A percentile compares a stretch with the other conserved stretches of the same genome.
Evolutionary conservation across 352 stramenopile genomes (phyloP).

Genomic region (Pythium grandisporangium): DNA sequence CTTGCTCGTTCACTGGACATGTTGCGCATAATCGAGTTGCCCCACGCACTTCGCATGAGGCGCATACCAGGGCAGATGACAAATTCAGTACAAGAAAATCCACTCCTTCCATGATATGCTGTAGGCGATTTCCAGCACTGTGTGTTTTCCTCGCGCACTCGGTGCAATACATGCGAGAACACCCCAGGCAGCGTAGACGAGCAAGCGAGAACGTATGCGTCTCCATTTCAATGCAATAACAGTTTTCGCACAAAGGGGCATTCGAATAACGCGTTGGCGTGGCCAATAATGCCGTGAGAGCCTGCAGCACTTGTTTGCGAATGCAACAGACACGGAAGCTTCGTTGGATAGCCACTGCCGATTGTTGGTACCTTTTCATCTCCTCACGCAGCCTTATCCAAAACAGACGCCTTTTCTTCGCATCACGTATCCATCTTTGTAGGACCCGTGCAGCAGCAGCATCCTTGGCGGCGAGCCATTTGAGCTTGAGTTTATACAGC

Average conservation of each 20-base stretch:
- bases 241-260: slow-evolving; percentile 27
- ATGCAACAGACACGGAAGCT: slow-evolving; percentile 1
- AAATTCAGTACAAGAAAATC: slow-evolving; percentile 17
- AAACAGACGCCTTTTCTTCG: slow-evolving; percentile 9
- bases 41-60: slow-evolving; percentile 14
- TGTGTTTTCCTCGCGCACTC: slow-evolving; percentile 17
- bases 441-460: slow-evolving; percentile 12
- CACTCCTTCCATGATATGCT: slow-evolving; percentile 21
- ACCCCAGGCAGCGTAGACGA: slow-evolving; percentile 19
- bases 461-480: slow-evolving; percentile 8
- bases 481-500: slow-evolving; percentile 9
- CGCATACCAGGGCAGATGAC: slow-evolving; percentile 9
- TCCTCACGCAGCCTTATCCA: slow-evolving; percentile 11
- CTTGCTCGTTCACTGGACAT: background rate
- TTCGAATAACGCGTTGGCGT: slow-evolving; percentile 16
- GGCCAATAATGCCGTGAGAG: slow-evolving; percentile 6
- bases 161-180: slow-evolving; percentile 15
- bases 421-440: slow-evolving; percentile 15
- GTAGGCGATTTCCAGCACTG: slow-evolving; percentile 19
- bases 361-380: slow-evolving; percentile 4
- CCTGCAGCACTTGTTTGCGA: slow-evolving; percentile 4
- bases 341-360: slow-evolving; percentile 6
- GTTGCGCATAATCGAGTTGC: slow-evolving; percentile 1
- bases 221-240: slow-evolving; percentile 2
- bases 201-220: slow-evolving; percentile 8